Percentiles rank a stretch among this genome's conserved stretches.
Evolutionary conservation across 2,329 filamentous ascomycete genomes (phyloP).

Genomic region (Aureobasidium musti): DNA sequence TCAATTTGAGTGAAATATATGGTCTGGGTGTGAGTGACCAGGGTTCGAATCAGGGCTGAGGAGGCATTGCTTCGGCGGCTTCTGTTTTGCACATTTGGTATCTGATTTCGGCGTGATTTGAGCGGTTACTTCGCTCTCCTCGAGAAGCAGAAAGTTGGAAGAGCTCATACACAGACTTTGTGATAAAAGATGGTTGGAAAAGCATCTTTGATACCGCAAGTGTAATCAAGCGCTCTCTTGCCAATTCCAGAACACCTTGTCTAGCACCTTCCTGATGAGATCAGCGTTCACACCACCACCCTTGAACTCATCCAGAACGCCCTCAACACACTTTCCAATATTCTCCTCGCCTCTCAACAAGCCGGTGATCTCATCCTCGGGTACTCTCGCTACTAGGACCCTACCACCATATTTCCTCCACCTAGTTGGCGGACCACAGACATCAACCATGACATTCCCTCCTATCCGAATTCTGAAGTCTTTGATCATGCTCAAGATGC

Average conservation of each 20-base stretch:
- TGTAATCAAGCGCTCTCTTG: too few relatives aligned
- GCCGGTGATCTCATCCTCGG: background rate
- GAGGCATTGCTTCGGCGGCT: too few relatives aligned
- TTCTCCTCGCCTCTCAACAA: constrained; percentile 12
- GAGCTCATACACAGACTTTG: too few relatives aligned
- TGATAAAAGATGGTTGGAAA: too few relatives aligned
- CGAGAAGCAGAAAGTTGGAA: too few relatives aligned
- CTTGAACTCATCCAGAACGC: background rate
- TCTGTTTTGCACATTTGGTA: too few relatives aligned
- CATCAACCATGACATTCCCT: constrained; percentile 12
- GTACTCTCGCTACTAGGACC: background rate
- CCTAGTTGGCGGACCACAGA: background rate
- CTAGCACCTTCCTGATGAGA: background rate
- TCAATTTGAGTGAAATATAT: background rate
- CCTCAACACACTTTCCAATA: background rate
- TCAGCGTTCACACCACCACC: background rate
- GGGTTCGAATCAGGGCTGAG: background rate
- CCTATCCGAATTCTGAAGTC: constrained; percentile 1
- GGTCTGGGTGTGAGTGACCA: background rate
- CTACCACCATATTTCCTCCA: constrained; percentile 13
- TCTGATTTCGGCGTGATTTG: too few relatives aligned
- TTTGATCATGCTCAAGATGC: background rate
- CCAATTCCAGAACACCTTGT: constrained; percentile 6
- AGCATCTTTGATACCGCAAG: too few relatives aligned
- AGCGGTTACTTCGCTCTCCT: too few relatives aligned